phyloP scores from a whole-genome alignment of 768 basidiomycete genomes.

The Psilocybe azurescens region DNA sequence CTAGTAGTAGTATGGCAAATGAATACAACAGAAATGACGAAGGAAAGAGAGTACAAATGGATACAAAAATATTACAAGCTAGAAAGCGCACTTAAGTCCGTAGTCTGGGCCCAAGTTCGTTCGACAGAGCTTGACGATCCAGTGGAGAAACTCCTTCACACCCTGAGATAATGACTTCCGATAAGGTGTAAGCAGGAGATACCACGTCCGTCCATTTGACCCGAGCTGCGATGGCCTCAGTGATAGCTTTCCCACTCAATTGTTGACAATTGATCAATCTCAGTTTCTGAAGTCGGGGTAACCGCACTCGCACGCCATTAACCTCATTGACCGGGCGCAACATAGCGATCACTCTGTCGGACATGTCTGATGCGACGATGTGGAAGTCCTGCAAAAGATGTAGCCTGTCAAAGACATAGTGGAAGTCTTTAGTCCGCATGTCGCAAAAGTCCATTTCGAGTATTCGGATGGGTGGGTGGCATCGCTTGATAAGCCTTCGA shows the following conservation, averaged over 20 bases:
- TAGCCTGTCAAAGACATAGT: constrained; percentile 66
- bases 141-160: constrained; percentile 40
- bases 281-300: constrained; percentile 59
- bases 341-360: constrained; percentile 68
- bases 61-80: not conserved
- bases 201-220: constrained; percentile 42
- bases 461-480: constrained; percentile 63
- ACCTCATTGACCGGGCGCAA: constrained; percentile 47
- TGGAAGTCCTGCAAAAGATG: constrained; percentile 62
- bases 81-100: constrained; percentile 9
- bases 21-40: not conserved
- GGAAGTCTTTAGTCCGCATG: constrained; percentile 84
- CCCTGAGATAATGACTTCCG: constrained; percentile 41
- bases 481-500: constrained; percentile 64
- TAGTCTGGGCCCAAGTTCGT: constrained; percentile 33
- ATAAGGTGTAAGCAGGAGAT: constrained; percentile 28
- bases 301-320: constrained; percentile 41
- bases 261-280: constrained; percentile 67
- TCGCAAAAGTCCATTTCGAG: constrained; percentile 85
- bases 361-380: constrained; percentile 85
- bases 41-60: not conserved
- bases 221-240: constrained; percentile 55
- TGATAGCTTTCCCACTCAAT: constrained; percentile 61
- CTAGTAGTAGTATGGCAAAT: too few species aligned
- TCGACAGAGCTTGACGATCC: constrained; percentile 34